These are phyloP conservation scores for Periconia macrospinosa DNA, from an alignment of 2,329 filamentous ascomycete species.

Conservation along the genomic window DNA sequence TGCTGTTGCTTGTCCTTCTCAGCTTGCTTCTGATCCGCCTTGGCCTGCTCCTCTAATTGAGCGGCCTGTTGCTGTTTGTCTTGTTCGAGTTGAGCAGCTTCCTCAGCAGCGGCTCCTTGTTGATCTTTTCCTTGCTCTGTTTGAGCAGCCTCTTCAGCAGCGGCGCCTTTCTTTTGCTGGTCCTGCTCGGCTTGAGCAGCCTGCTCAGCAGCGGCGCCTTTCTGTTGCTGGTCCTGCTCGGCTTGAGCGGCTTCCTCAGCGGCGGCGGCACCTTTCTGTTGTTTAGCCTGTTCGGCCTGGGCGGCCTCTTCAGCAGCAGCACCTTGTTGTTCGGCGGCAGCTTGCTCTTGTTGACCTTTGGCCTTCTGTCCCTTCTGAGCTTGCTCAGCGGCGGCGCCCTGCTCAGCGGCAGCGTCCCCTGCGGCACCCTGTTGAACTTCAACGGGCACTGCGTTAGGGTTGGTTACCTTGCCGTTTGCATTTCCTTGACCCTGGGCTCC, in stretches of 20 bases:
- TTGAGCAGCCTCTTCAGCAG: neutral
- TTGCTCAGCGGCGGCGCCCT: neutral
- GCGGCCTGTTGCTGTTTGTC: neutral
- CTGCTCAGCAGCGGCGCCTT: neutral
- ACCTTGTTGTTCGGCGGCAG: slow-evolving; percentile 1
- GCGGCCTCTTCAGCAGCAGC: too few species aligned
- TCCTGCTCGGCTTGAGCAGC: slow-evolving; percentile 2
- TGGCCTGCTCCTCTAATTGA: too few species aligned
- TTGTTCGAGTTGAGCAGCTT: neutral
- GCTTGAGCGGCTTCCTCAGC: slow-evolving; percentile 1
- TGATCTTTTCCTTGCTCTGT: too few species aligned
- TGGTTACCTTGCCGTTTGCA: neutral
- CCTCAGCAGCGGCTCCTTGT: neutral
- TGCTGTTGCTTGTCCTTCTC: neutral
- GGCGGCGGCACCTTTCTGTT: slow-evolving; percentile 4
- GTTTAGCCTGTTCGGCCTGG: slow-evolving; percentile 2
- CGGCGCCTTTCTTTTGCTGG: too few species aligned
- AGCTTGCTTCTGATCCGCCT: neutral
- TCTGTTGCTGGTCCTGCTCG: slow-evolving; percentile 3
- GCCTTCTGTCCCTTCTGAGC: neutral
- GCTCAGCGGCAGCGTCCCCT: neutral
- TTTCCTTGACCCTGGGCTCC: neutral
- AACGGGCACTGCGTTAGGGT: neutral
- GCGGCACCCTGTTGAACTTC: neutral
- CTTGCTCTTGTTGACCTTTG: neutral